phyloP scores from a whole-genome alignment of 805 yeast species.

The Alloascoidea africana region DNA sequence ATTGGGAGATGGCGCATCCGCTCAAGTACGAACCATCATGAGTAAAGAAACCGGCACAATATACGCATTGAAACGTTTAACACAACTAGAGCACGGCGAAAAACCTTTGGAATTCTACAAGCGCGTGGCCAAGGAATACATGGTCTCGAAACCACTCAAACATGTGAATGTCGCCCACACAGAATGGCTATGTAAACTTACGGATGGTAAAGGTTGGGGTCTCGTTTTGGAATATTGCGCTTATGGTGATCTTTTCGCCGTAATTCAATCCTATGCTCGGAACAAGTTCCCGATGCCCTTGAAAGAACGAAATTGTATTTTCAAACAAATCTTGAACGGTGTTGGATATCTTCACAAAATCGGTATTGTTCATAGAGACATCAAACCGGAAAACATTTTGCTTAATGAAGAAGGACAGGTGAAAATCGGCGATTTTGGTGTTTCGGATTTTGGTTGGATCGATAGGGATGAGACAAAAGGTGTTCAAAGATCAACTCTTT shows the following conservation, averaged over 20 bases:
- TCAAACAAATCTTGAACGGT: constrained; percentile 54
- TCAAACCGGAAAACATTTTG: constrained; percentile 62
- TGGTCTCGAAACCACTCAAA: constrained; percentile 64
- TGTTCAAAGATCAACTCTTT: constrained; percentile 53
- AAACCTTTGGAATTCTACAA: constrained; percentile 37
- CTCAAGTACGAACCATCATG: not conserved
- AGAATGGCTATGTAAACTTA: constrained; percentile 32
- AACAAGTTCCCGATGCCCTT: constrained; percentile 67
- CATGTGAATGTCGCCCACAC: constrained; percentile 70
- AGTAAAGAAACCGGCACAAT: not conserved
- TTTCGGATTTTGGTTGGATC: constrained; percentile 65
- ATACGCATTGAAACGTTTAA: not conserved
- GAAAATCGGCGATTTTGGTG: constrained; percentile 67
- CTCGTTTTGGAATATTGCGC: constrained; percentile 69
- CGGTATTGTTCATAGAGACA: constrained; percentile 59
- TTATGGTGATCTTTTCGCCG: constrained; percentile 67
- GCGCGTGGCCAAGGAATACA: constrained; percentile 68
- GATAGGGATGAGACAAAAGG: constrained; percentile 79
- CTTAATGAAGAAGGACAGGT: constrained; percentile 42
- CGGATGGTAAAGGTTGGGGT: constrained; percentile 15
- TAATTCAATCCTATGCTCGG: constrained; percentile 41
- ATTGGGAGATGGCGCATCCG: not conserved
- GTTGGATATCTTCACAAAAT: constrained; percentile 44
- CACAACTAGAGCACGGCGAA: constrained; percentile 29
- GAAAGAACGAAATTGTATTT: constrained; percentile 52